Evolutionary conservation across 176 grass and related monocot genomes (phyloP).

Genomic region (Elaeis guineensis): DNA sequence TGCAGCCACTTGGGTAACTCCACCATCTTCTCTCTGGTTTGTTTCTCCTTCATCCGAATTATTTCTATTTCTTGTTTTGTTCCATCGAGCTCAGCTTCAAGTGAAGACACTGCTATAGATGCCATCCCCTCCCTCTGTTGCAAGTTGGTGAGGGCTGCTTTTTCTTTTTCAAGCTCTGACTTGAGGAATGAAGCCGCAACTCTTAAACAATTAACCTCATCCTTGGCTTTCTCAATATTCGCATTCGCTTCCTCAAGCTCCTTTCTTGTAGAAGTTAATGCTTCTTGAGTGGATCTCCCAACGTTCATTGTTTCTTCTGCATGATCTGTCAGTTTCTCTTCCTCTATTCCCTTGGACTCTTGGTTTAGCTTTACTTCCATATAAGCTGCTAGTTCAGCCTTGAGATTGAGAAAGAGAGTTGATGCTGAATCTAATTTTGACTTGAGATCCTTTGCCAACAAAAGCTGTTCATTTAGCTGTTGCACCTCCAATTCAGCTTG

Average conservation of each 20-base stretch:
- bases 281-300: slow-evolving; percentile 24
- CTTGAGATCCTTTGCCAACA: slow-evolving; percentile 43
- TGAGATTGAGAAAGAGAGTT: slow-evolving; percentile 33
- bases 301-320: slow-evolving; percentile 17
- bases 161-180: slow-evolving; percentile 44
- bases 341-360: slow-evolving; percentile 11
- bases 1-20: slow-evolving; percentile 41
- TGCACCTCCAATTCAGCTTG: slow-evolving; percentile 43
- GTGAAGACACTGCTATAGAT: slow-evolving; percentile 19
- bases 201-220: slow-evolving; percentile 30
- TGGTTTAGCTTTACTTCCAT: slow-evolving; percentile 28
- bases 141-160: slow-evolving; percentile 36
- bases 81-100: slow-evolving; percentile 44
- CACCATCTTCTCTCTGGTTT: slow-evolving; percentile 16
- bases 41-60: slow-evolving; percentile 30
- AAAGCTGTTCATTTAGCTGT: slow-evolving; percentile 39
- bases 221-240: slow-evolving; percentile 33
- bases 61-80: slow-evolving; percentile 34
- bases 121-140: slow-evolving; percentile 39
- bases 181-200: slow-evolving; percentile 31
- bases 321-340: not conserved
- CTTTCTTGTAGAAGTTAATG: slow-evolving; percentile 25
- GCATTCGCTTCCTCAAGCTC: slow-evolving; percentile 36
- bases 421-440: slow-evolving; percentile 33
- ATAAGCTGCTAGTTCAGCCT: slow-evolving; percentile 36